Percentiles rank a stretch among this genome's conserved stretches.
Conservation (phyloP, 306 rosid genomes). For the Lablab purpureus region DNA sequence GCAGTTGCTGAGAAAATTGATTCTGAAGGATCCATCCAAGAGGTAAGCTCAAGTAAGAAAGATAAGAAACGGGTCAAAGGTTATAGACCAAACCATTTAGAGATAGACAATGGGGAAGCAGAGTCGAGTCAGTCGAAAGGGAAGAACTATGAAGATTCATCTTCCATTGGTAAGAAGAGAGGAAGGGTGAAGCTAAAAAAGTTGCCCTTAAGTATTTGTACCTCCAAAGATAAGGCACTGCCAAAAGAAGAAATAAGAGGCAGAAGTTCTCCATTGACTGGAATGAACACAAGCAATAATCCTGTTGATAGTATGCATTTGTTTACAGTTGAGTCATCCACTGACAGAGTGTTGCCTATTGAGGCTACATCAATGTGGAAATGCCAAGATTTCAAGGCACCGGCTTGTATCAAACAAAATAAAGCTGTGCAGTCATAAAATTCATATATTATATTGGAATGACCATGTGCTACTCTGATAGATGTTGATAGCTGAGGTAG, state of each 20-base stretch:
- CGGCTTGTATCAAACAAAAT: conserved; percentile 78
- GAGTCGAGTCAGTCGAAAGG: conserved; percentile 73
- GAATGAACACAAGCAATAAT: conserved; percentile 57
- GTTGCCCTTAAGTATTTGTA: conserved; percentile 82
- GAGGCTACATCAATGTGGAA: conserved; percentile 80
- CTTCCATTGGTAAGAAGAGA: conserved; percentile 74
- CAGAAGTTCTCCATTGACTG: conserved; percentile 57
- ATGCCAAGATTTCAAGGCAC: conserved; percentile 81
- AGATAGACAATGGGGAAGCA: conserved; percentile 65
- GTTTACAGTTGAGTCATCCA: conserved; percentile 67
- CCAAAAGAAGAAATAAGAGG: conserved; percentile 67
- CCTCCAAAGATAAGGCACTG: conserved; percentile 72
- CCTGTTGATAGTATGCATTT: conserved; percentile 57
- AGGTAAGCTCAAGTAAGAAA: conserved; percentile 64
- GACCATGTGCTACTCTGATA: conserved; percentile 53
- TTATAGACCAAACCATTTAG: conserved; percentile 60
- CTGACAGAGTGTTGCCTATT: conserved; percentile 64
- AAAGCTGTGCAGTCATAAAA: conserved; percentile 77
- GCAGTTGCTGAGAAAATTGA: conserved; percentile 54
- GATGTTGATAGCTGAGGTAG: conserved; percentile 79
- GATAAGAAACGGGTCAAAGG: conserved; percentile 56
- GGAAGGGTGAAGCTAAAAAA: conserved; percentile 91
- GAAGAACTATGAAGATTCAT: conserved; percentile 59
- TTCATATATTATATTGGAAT: conserved; percentile 48
- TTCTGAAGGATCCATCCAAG: conserved; percentile 63